These are phyloP conservation scores for Emydomyces testavorans DNA, from an alignment of 2,329 filamentous ascomycete species.

Conservation along the genomic window DNA sequence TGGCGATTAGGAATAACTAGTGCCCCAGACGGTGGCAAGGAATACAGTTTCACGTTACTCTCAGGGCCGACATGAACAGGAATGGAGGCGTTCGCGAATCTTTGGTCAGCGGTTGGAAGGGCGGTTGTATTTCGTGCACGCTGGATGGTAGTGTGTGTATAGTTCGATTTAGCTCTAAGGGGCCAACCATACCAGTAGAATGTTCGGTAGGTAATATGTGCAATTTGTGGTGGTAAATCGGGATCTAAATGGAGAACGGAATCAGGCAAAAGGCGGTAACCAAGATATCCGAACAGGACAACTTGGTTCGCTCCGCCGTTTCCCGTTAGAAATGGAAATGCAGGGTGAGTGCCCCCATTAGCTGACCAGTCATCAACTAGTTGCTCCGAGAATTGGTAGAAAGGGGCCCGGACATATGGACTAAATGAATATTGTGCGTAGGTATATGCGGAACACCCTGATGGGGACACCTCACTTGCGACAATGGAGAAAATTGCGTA, in stretches of 20 bases:
- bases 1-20: slow-evolving; percentile 49
- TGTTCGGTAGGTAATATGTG: slow-evolving; percentile 48
- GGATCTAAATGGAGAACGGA: slow-evolving; percentile 51
- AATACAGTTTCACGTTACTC: slow-evolving; percentile 34
- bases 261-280: slow-evolving; percentile 49
- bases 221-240: slow-evolving; percentile 53
- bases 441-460: slow-evolving; percentile 57
- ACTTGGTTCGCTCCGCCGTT: slow-evolving; percentile 59
- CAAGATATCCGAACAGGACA: slow-evolving; percentile 55
- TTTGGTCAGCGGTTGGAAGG: slow-evolving; percentile 43
- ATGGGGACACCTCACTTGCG: slow-evolving; percentile 53
- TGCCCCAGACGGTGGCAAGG: slow-evolving; percentile 39
- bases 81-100: slow-evolving; percentile 45
- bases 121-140: slow-evolving; percentile 37
- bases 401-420: slow-evolving; percentile 55
- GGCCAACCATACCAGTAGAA: slow-evolving; percentile 58
- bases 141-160: slow-evolving; percentile 52
- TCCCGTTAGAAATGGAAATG: slow-evolving; percentile 60
- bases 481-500: slow-evolving; percentile 59
- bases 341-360: slow-evolving; percentile 57
- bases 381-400: slow-evolving; percentile 62
- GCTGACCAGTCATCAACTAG: slow-evolving; percentile 47
- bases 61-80: slow-evolving; percentile 46
- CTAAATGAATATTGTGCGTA: slow-evolving; percentile 53
- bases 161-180: slow-evolving; percentile 50